phyloP scores from a whole-genome alignment of 257 asterid genomes.

The Oldenlandia corymbosa region DNA sequence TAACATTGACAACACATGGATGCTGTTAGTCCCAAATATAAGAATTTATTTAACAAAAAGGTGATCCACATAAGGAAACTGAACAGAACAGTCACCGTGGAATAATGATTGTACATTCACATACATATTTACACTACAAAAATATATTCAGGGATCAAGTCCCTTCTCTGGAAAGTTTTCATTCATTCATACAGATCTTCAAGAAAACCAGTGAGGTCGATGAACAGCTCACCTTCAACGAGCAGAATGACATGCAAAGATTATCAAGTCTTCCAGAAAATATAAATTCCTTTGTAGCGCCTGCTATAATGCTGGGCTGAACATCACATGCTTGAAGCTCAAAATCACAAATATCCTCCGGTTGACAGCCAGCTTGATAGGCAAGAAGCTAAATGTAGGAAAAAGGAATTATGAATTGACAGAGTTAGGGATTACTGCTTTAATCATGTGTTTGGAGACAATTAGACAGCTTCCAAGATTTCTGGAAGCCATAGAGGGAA shows the following conservation, averaged over 20 bases:
- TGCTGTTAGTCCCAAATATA: no score
- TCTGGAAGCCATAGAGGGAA: neutral
- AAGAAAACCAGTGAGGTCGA: neutral
- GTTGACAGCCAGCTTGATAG: constrained; percentile 59
- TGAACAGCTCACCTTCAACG: constrained; percentile 60
- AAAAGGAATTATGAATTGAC: neutral
- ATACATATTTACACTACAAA: no score
- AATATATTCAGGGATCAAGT: neutral
- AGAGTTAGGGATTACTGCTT: neutral
- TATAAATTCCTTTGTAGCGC: constrained; percentile 84
- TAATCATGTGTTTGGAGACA: neutral
- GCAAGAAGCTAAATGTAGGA: constrained; percentile 55
- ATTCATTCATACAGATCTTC: neutral
- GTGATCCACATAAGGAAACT: no score
- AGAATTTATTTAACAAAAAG: no score
- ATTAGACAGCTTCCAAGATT: neutral
- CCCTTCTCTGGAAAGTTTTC: neutral
- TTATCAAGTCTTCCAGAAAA: constrained; percentile 95
- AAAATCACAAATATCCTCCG: constrained; percentile 89
- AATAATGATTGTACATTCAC: no score
- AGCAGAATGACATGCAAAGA: constrained; percentile 94
- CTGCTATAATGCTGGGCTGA: constrained; percentile 81
- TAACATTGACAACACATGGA: constrained; percentile 11
- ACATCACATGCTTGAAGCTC: constrained; percentile 95
- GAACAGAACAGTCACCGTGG: no score